Base-by-base conservation (phyloP, 1,139 yeast species). In the Saccharomyces hybrid region DNA sequence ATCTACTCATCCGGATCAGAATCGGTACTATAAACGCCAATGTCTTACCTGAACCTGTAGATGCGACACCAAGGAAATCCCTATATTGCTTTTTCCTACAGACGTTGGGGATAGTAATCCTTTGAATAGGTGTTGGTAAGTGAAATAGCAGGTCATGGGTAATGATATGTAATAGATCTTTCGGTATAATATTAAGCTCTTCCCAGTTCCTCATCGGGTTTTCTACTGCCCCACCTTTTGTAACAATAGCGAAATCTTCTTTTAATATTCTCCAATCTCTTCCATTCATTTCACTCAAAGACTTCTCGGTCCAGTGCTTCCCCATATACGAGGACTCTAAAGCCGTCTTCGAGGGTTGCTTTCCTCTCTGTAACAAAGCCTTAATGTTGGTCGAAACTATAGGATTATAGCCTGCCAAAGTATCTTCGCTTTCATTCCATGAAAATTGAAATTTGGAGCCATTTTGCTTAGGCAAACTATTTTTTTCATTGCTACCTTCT, bases 41-140 rank as follows among this genome's bases (percentile, higher is more conserved):
- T 0, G 99, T 93, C 68, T 93, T 93, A 66, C 98, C 99, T 0
- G 96, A 88, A 26, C 98, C 99, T 0, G 99, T 93, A 62, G 90
- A 93, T 0, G 98, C 97, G n/a, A 91, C 80, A 27, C 97, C 98
- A 27, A 91, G 78, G 4, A 89, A 77, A 68, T 93, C 97, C 46
- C 68, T 55, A n/a, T 44, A 28, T 42, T 23, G 6, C 2, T 79
- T 69, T 3, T 76, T 72, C 0, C 73, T 67, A 38, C 86, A 62
- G 0, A 88, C 88, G 48, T 86, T 75, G 0, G 97, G 97, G 11
- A 91, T 81, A 0, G 97, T 79, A 0, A 95, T 95, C 58, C 97
- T 73, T 67, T 93, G 99, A 56, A 93, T 85, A 0, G 98, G 93
- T 0, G 97, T 88, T 1, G 99, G 99, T 4, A 73, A 70, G 0